Percentiles rank a stretch among this genome's conserved stretches.
Evolutionary conservation across 768 basidiomycete species (phyloP).

Genomic region (Lenzites betulinus): DNA sequence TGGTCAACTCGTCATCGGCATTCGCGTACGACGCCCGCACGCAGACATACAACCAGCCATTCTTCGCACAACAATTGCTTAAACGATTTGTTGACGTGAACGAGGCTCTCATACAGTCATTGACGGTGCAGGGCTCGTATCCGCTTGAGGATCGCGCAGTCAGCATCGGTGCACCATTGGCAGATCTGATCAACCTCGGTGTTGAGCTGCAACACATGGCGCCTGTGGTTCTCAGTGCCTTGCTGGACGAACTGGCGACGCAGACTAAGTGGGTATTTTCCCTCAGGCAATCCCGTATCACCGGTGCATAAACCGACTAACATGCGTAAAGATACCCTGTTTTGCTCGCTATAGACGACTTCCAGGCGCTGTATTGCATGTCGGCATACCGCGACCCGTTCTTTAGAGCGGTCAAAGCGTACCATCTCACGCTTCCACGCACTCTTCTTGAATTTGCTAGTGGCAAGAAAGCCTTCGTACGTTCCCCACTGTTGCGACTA

Average conservation of each 20-base stretch:
- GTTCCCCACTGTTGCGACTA: slow-evolving; percentile 31
- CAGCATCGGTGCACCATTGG: slow-evolving; percentile 50
- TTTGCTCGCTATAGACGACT: slow-evolving; percentile 83
- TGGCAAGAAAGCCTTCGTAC: slow-evolving; percentile 68
- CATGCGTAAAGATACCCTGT: slow-evolving; percentile 61
- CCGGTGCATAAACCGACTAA: too few species aligned
- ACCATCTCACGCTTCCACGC: slow-evolving; percentile 79
- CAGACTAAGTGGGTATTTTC: slow-evolving; percentile 60
- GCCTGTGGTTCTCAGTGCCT: slow-evolving; percentile 54
- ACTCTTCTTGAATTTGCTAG: slow-evolving; percentile 76
- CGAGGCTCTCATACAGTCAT: slow-evolving; percentile 38
- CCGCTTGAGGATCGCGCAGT: slow-evolving; percentile 39
- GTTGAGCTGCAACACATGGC: slow-evolving; percentile 53
- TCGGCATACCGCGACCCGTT: slow-evolving; percentile 75
- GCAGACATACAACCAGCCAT: slow-evolving; percentile 74
- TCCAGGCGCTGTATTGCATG: slow-evolving; percentile 75
- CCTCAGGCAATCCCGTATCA: neutral
- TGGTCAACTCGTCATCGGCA: slow-evolving; percentile 75
- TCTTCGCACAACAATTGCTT: slow-evolving; percentile 62
- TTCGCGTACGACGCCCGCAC: slow-evolving; percentile 77
- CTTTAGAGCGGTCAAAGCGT: slow-evolving; percentile 66
- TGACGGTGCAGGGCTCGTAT: slow-evolving; percentile 37
- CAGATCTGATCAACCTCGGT: slow-evolving; percentile 59
- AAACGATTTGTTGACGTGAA: slow-evolving; percentile 66
- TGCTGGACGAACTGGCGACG: slow-evolving; percentile 61